These are phyloP conservation scores for Cryphonectria parasitica DNA, from an alignment of 2,329 filamentous ascomycete species.

Conservation along the genomic window DNA sequence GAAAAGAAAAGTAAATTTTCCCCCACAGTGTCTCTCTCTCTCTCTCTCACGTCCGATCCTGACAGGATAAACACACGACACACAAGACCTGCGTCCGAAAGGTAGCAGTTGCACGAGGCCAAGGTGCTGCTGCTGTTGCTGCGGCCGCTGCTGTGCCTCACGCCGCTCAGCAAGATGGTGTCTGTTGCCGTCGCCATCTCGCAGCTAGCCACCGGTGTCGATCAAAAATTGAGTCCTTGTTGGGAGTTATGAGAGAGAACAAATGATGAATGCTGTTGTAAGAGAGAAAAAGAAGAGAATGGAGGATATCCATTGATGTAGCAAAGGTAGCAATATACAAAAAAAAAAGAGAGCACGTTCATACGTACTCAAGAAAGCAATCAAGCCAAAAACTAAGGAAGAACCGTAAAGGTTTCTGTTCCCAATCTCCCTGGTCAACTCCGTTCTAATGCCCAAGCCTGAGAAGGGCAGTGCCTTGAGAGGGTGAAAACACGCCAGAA, in stretches of 20 bases:
- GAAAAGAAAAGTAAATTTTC: not conserved
- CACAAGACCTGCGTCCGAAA: not conserved
- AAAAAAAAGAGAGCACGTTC: slow-evolving; percentile 5
- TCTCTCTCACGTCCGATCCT: not conserved
- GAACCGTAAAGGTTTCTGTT: not conserved
- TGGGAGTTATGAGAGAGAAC: not conserved
- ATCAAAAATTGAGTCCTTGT: not conserved
- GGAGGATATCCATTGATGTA: slow-evolving; percentile 2
- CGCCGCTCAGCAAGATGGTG: slow-evolving; percentile 2
- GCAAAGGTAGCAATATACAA: slow-evolving; percentile 5
- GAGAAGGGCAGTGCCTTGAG: slow-evolving; percentile 1
- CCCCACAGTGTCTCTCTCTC: too few relatives aligned
- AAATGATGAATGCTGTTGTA: not conserved
- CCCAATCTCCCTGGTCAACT: not conserved
- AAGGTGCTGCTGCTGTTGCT: not conserved
- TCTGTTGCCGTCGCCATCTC: slow-evolving; percentile 6
- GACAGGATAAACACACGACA: not conserved
- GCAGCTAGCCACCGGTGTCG: not conserved
- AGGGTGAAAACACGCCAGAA: not conserved
- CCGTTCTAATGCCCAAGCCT: slow-evolving; percentile 13
- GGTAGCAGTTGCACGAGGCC: slow-evolving; percentile 1
- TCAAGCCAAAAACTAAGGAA: not conserved
- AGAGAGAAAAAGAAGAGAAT: not conserved
- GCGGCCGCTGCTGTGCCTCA: not conserved
- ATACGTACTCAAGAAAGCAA: slow-evolving; percentile 10